These are phyloP conservation scores for Acidiella bohemica DNA, from an alignment of 495 filamentous ascomycete genomes.

Conservation along the genomic window DNA sequence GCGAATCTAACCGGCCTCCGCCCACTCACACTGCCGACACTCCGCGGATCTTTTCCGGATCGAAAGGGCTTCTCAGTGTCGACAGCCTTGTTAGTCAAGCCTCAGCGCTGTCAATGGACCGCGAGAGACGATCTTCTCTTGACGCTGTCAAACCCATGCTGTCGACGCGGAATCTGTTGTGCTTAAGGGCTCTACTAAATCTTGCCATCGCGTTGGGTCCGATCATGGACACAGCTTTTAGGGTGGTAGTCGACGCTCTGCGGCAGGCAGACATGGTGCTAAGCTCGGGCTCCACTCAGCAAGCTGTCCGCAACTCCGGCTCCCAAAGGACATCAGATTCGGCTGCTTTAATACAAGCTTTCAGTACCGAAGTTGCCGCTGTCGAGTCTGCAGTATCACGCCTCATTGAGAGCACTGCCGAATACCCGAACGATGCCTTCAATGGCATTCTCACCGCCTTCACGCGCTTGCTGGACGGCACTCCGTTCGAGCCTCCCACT, in stretches of 20 bases:
- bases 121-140: slow-evolving; percentile 38
- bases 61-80: slow-evolving; percentile 50
- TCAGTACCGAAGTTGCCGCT: slow-evolving; percentile 61
- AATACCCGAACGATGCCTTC: slow-evolving; percentile 73
- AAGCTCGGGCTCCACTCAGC: slow-evolving; percentile 36
- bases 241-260: slow-evolving; percentile 77
- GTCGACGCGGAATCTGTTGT: slow-evolving; percentile 79
- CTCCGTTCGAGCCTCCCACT: not conserved
- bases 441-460: slow-evolving; percentile 62
- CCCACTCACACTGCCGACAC: slow-evolving; percentile 36
- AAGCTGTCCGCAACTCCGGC: slow-evolving; percentile 1
- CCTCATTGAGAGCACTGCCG: slow-evolving; percentile 76
- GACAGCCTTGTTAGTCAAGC: slow-evolving; percentile 45
- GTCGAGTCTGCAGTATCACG: slow-evolving; percentile 79
- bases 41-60: slow-evolving; percentile 44
- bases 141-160: slow-evolving; percentile 43
- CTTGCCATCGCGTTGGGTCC: slow-evolving; percentile 89
- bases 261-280: slow-evolving; percentile 83
- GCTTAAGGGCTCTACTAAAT: slow-evolving; percentile 78
- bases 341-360: slow-evolving; percentile 43
- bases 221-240: slow-evolving; percentile 71
- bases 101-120: slow-evolving; percentile 34
- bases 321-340: slow-evolving; percentile 9
- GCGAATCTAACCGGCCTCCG: slow-evolving; percentile 23
- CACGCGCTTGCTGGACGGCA: slow-evolving; percentile 33